These are phyloP conservation scores for Acanthamoeba quina DNA, from an alignment of 208 protist species.

Conservation along the genomic window DNA sequence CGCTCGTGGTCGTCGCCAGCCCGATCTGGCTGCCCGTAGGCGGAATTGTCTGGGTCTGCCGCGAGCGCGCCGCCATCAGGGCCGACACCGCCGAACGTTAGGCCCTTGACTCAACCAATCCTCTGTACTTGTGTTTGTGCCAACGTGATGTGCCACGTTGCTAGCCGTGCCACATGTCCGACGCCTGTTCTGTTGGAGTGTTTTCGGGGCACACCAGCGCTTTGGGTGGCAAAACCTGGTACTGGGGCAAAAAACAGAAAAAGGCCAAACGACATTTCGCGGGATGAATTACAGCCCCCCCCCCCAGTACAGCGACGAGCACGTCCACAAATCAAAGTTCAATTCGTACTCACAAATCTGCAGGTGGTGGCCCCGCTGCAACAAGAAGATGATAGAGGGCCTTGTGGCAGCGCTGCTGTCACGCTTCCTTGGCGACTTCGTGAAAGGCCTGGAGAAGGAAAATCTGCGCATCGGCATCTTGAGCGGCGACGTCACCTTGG, in stretches of 20 bases:
- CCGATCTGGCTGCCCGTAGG: not conserved
- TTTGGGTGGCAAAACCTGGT: not conserved
- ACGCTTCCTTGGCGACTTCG: constrained; percentile 54
- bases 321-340: not conserved
- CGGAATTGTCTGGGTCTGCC: constrained; percentile 19
- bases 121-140: no score
- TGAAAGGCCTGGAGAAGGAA: constrained; percentile 56
- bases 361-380: not conserved
- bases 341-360: not conserved
- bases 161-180: no score
- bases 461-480: constrained; percentile 58
- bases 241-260: not conserved
- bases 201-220: no score
- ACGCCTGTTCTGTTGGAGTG: no score
- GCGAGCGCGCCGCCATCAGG: not conserved
- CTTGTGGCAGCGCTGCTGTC: constrained; percentile 55
- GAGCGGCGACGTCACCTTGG: constrained; percentile 35
- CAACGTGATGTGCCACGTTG: no score
- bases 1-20: not conserved
- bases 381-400: constrained; percentile 57
- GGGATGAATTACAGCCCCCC: not conserved
- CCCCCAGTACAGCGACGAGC: not conserved
- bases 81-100: not conserved
- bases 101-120: no score
- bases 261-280: not conserved